These are phyloP conservation scores for Arabidopsis lyrata DNA, from an alignment of 441 rosid species.

Conservation along the genomic window DNA sequence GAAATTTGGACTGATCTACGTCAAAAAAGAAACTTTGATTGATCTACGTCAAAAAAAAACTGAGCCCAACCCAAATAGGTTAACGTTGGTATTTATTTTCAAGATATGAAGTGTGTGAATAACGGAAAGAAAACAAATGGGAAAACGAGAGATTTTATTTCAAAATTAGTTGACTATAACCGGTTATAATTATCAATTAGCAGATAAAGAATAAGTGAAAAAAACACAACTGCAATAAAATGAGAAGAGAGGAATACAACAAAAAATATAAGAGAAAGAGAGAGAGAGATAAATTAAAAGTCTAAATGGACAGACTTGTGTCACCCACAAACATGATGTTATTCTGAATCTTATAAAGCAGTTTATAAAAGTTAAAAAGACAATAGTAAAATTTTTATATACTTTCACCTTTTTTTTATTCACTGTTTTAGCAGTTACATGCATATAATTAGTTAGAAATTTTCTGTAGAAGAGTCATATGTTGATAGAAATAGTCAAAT, in stretches of 20 bases:
- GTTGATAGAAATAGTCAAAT: background rate
- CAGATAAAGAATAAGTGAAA: background rate
- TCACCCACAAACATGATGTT: conserved; percentile 8
- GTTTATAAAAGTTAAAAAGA: background rate
- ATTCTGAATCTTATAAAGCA: conserved; percentile 24
- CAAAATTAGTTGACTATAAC: too few relatives aligned
- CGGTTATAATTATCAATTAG: too few relatives aligned
- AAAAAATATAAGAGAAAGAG: background rate
- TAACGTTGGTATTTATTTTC: conserved; percentile 5
- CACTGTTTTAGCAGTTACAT: conserved; percentile 1
- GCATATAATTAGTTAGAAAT: background rate
- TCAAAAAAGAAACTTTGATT: conserved; percentile 7
- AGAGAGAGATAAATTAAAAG: too few relatives aligned
- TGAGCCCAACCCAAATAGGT: background rate
- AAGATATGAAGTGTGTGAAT: background rate
- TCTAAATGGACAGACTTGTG: conserved; percentile 29
- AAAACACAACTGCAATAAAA: background rate
- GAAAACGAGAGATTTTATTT: background rate
- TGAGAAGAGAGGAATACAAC: background rate
- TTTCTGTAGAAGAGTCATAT: conserved; percentile 8
- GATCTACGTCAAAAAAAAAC: background rate
- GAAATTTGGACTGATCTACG: conserved; percentile 10
- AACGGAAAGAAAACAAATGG: background rate
- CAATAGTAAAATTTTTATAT: background rate
- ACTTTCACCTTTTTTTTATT: background rate